These are phyloP conservation scores for Raffaelea arxii DNA, from an alignment of 2,329 filamentous ascomycete species.

Conservation along the genomic window DNA sequence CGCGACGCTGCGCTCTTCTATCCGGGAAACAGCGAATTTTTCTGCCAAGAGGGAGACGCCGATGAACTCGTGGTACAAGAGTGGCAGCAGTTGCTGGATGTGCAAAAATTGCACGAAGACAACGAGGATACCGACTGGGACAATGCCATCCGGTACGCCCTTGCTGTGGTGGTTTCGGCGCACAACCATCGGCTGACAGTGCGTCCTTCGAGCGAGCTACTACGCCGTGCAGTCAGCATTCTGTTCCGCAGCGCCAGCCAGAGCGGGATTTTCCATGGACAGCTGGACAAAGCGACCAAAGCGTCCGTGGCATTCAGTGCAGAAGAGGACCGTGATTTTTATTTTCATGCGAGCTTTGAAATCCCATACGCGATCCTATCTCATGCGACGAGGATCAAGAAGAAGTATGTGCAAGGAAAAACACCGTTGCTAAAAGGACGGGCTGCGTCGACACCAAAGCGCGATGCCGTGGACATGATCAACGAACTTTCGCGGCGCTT, in stretches of 20 bases:
- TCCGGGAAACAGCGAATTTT: not conserved
- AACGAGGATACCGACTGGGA: not conserved
- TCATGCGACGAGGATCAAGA: not conserved
- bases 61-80: not conserved
- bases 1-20: not conserved
- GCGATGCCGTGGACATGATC: too few relatives aligned
- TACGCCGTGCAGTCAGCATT: not conserved
- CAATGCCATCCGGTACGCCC: not conserved
- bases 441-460: too few relatives aligned
- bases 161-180: not conserved
- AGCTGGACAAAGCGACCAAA: not conserved
- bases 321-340: not conserved
- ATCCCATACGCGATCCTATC: not conserved
- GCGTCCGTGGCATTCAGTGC: not conserved
- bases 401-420: not conserved
- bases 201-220: not conserved
- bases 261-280: not conserved
- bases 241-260: not conserved
- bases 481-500: too few relatives aligned
- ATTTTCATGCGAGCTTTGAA: not conserved
- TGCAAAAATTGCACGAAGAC: not conserved
- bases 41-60: not conserved
- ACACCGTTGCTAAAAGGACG: not conserved
- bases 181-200: not conserved
- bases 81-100: not conserved